Evolutionary conservation across 1,284 basidiomycete genomes (phyloP), one percentile per base, ranked within the genome.

Genomic region (Anthracocystis walkeri): DNA sequence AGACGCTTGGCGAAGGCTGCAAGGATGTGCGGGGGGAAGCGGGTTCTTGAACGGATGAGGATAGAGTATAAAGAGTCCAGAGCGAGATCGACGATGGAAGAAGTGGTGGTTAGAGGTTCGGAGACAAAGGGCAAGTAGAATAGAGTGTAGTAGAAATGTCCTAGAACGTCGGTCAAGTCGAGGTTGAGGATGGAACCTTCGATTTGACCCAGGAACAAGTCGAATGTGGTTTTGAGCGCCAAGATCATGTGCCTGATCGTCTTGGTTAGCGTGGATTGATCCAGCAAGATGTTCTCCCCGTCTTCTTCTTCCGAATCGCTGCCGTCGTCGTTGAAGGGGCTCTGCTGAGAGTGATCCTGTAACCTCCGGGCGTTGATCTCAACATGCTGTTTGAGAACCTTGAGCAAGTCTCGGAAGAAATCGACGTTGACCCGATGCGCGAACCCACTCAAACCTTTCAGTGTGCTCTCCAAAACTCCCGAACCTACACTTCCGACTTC

Each of bases 401-500:
- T 88, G 86, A 99, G 89, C 50, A 99, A 88, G 86, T 99, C 97
- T 77, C 92, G 91, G 90, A 99, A 99, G 87, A 99, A 99, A 85
- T 99, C 97, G 79, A 99, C 90, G 86, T 97, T 99, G 86, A 99
- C 94, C 62, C 97, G 89, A 85, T 99, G 97, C 0, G 96, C 92
- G 82, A 93, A 99, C 86, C 91, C 91, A 6, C 94, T 91, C 79
- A 99, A 92, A 68, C 97, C 97, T 82, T 92, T 91, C 74, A 99
- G 88, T 29, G 95, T 95, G 27, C 93, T 90, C 12, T 94, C 92
- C 21, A 99, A 88, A 10, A 99, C 89, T 7, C 92, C 91, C 4
- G 91, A 92, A 18, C 91, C 91, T n/a, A 88, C 88, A 1, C 41
- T 7, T 0, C 68, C 74, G 29, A 73, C 52, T 16, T 93, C 90